Conservation (phyloP, 148 eudicot species). For the Fagopyrum esculentum region DNA sequence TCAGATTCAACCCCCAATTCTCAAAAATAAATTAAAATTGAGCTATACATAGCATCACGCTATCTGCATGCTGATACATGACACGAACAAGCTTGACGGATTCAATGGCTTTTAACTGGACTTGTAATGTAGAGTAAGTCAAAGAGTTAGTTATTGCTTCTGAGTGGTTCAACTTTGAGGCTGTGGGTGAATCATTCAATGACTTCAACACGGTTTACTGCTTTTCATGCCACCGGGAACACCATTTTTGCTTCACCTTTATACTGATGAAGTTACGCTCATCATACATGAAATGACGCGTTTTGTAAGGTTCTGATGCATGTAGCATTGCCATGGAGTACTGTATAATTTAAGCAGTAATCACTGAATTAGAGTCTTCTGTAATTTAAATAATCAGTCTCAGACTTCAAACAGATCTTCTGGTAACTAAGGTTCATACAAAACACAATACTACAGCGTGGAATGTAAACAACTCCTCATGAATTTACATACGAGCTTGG, state of each 20-base stretch:
- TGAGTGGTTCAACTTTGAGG: background rate
- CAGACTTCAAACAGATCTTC: background rate
- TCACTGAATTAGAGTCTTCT: background rate
- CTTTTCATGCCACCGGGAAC: background rate
- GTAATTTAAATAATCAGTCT: slow-evolving; percentile 1
- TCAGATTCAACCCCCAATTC: background rate
- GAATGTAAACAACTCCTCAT: background rate
- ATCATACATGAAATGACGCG: too few species aligned
- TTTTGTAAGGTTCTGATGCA: too few species aligned
- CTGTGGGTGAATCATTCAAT: slow-evolving; percentile 4
- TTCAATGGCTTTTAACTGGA: background rate
- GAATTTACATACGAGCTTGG: background rate
- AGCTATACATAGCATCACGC: background rate
- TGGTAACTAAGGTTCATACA: background rate
- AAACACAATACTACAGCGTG: background rate
- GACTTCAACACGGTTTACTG: background rate
- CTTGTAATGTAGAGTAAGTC: background rate
- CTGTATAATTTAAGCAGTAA: too few species aligned
- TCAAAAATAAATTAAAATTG: background rate
- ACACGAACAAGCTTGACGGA: background rate
- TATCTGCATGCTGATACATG: background rate
- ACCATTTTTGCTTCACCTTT: too few species aligned
- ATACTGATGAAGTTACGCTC: too few species aligned
- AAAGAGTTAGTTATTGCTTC: background rate
- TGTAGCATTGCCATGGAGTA: too few species aligned